These are phyloP conservation scores for Aspergillus neoniger DNA, from an alignment of 2,329 filamentous ascomycete species.

Conservation along the genomic window DNA sequence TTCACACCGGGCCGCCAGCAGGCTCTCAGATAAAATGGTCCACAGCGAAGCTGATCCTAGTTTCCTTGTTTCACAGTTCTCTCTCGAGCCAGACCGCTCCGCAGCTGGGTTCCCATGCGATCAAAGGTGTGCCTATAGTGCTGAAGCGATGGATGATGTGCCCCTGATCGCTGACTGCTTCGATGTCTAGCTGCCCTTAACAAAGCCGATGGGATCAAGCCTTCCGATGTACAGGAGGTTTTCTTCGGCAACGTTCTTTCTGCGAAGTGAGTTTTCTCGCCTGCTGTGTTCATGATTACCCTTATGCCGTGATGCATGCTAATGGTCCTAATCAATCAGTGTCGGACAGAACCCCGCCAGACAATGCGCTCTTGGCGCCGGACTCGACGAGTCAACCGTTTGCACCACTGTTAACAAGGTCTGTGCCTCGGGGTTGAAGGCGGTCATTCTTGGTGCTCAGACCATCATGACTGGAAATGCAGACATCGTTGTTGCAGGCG, in stretches of 20 bases:
- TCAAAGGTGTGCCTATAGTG: constrained; percentile 68
- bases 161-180: constrained; percentile 16
- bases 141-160: neutral
- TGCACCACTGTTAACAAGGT: constrained; percentile 99
- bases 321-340: constrained; percentile 50
- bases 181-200: constrained; percentile 67
- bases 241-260: constrained; percentile 98
- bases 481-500: constrained; percentile 88
- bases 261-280: constrained; percentile 68
- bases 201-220: constrained; percentile 81
- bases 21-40: no score
- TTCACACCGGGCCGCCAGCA: constrained; percentile 9
- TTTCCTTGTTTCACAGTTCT: constrained; percentile 58
- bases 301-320: constrained; percentile 7
- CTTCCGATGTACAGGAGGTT: constrained; percentile 89
- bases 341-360: constrained; percentile 94
- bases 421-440: constrained; percentile 92
- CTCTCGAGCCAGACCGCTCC: constrained; percentile 83
- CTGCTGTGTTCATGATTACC: neutral
- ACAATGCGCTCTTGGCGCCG: constrained; percentile 88
- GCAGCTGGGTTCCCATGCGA: constrained; percentile 85
- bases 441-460: constrained; percentile 90
- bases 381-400: constrained; percentile 75
- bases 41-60: neutral
- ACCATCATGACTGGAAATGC: constrained; percentile 97